These are phyloP conservation scores for Cordyceps cateniannulata DNA, from an alignment of 2,329 filamentous ascomycete genomes.

Conservation along the genomic window DNA sequence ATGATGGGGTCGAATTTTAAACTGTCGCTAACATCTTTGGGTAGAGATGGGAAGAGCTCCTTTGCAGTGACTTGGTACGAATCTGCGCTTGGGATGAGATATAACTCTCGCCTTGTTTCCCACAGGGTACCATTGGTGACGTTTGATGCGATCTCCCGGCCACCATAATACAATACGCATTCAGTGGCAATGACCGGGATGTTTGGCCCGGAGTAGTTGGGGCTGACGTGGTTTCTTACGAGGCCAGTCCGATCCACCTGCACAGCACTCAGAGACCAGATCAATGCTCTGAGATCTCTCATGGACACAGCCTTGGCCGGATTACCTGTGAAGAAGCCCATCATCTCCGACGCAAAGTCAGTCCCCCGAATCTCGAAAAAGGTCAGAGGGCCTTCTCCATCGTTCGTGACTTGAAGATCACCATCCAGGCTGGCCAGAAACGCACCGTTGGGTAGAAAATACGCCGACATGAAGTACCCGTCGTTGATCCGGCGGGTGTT, in stretches of 20 bases:
- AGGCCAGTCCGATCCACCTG: neutral
- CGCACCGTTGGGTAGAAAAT: neutral
- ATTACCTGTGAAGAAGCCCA: neutral
- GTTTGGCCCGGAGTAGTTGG: neutral
- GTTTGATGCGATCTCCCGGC: neutral
- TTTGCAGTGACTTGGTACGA: neutral
- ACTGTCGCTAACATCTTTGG: neutral
- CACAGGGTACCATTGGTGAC: neutral
- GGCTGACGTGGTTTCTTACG: neutral
- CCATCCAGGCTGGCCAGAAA: conserved; percentile 8
- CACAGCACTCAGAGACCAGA: neutral
- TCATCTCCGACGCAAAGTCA: neutral
- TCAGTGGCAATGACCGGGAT: neutral
- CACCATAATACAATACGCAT: neutral
- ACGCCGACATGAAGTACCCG: neutral
- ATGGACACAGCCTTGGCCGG: neutral
- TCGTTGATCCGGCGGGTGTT: neutral
- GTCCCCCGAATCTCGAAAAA: neutral
- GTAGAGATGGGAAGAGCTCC: neutral
- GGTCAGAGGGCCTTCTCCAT: no score
- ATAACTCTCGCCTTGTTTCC: neutral
- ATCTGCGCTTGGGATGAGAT: neutral
- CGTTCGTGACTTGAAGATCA: neutral
- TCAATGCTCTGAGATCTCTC: neutral
- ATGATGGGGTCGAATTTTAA: neutral